Conservation (phyloP, 495 filamentous ascomycete genomes). For the Penicillium lividum region DNA sequence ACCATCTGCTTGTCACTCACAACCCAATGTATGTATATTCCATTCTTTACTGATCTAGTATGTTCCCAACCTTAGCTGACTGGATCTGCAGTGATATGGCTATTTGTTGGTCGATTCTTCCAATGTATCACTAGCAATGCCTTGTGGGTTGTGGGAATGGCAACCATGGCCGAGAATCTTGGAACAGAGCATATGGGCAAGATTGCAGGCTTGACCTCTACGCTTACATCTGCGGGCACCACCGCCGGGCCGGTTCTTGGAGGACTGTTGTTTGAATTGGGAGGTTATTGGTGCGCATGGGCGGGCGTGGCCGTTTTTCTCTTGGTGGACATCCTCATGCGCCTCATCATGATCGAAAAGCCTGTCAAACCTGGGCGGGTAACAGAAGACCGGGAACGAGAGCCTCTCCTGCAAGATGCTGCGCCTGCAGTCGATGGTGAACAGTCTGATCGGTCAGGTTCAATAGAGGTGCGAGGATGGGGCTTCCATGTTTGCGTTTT, state of each 20-base stretch:
- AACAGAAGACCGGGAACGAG: not conserved
- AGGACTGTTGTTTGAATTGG: conserved; percentile 25
- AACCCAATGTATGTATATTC: conserved; percentile 14
- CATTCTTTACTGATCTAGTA: not conserved
- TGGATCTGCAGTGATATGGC: conserved; percentile 20
- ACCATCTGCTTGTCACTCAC: conserved; percentile 20
- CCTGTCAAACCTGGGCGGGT: not conserved
- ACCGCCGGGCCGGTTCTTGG: conserved; percentile 26
- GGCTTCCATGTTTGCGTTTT: conserved; percentile 28
- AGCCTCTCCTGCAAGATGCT: conserved; percentile 3
- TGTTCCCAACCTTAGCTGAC: not conserved
- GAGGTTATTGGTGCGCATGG: conserved; percentile 37
- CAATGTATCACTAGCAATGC: conserved; percentile 31
- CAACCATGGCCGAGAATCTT: conserved; percentile 31
- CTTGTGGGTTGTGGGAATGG: conserved; percentile 32
- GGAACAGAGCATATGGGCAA: conserved; percentile 32
- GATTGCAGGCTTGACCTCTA: conserved; percentile 22
- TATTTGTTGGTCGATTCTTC: conserved; percentile 32
- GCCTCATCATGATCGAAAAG: conserved; percentile 35
- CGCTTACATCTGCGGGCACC: conserved; percentile 22
- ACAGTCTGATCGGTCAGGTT: not conserved
- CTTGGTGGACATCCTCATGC: conserved; percentile 32
- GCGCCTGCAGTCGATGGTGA: not conserved
- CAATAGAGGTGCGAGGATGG: conserved; percentile 12
- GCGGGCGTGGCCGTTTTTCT: conserved; percentile 21